Base-by-base conservation (phyloP, 306 rosid genomes). In the Coriaria nepalensis region DNA sequence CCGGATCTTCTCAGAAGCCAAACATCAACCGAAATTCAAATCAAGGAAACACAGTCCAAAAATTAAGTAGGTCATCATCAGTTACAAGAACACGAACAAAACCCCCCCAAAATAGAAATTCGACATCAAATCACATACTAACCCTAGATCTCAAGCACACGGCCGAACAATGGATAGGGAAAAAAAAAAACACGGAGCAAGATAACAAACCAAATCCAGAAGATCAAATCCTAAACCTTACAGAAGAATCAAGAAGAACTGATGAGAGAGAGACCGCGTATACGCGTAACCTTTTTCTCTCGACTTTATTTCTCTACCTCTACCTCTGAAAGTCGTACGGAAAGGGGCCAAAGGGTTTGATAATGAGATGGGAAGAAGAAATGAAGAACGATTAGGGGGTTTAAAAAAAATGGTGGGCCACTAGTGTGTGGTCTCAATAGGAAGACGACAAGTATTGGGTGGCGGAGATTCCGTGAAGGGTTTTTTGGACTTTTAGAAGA, bases 141-240 rank as follows among this genome's bases (percentile, higher is more conserved):
- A 54, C 59, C 59, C 59, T 54, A 54, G 59, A 54, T 54, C 59
- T 54, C 59, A 36, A 42, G 48, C 41, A 32, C 40, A 36, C 33
- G 35, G 12, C 8, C 41, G 49, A 42, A 33, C 40, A 42, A 4
- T 29, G 37, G 37, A 5, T 29, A 53, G 10, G n/a, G 39, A 40
- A 20, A 29, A 12, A 33, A 34, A 42, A 13, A 7, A 10, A 38
- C 8, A n/a, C 49, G 4, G 42, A 42, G 48, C 49, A 10, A 0
- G 9, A 40, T 5, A 52, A 10, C 10, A 13, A 14, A 14, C 39
- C 35, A 5, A 33, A 37, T 9, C 1, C 2, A 32, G 33, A 41
- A 34, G 35, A n/a, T 7, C 7, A 32, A 2, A 49, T 47, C 47
- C 8, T 20, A 20, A 20, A 20, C 29, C 29, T 20, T 20, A 20